phyloP scores from a whole-genome alignment of 768 basidiomycete species.

The Rickenella mellea region DNA sequence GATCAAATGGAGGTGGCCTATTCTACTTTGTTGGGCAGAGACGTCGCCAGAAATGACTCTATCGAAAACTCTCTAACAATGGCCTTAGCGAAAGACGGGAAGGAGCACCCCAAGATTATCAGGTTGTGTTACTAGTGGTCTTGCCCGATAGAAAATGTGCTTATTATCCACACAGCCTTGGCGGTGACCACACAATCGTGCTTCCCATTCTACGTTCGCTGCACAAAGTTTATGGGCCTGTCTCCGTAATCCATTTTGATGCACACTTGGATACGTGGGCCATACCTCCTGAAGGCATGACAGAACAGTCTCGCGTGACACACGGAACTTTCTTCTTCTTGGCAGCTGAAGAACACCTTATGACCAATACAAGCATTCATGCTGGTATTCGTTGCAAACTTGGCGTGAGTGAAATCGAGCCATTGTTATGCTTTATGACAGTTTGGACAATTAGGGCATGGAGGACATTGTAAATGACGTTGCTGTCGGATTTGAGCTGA shows the following conservation, averaged over 20 bases:
- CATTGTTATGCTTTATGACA: no score
- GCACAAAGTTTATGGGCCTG: conserved; percentile 68
- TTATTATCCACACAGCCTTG: conserved; percentile 24
- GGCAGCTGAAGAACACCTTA: conserved; percentile 67
- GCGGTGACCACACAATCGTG: conserved; percentile 86
- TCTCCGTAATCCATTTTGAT: conserved; percentile 81
- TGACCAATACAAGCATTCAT: conserved; percentile 68
- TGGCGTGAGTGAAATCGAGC: conserved; percentile 28
- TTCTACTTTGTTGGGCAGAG: conserved; percentile 57
- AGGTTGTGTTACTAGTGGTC: conserved; percentile 24
- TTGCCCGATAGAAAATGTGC: background rate
- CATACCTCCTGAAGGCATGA: conserved; percentile 23
- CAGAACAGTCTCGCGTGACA: conserved; percentile 57
- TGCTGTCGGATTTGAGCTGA: conserved; percentile 67
- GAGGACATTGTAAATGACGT: conserved; percentile 61
- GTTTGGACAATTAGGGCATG: conserved; percentile 46
- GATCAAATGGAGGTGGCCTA: conserved; percentile 87
- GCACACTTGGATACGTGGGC: conserved; percentile 66
- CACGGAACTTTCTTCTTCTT: conserved; percentile 84
- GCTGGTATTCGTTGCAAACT: conserved; percentile 81
- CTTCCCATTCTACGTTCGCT: conserved; percentile 81
- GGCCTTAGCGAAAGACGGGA: conserved; percentile 42
- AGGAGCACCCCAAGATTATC: conserved; percentile 65
- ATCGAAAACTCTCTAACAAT: conserved; percentile 16
- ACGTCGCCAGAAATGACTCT: conserved; percentile 21